Conservation (phyloP, 202 grass and related monocot genomes). For the Digitaria exilis region DNA sequence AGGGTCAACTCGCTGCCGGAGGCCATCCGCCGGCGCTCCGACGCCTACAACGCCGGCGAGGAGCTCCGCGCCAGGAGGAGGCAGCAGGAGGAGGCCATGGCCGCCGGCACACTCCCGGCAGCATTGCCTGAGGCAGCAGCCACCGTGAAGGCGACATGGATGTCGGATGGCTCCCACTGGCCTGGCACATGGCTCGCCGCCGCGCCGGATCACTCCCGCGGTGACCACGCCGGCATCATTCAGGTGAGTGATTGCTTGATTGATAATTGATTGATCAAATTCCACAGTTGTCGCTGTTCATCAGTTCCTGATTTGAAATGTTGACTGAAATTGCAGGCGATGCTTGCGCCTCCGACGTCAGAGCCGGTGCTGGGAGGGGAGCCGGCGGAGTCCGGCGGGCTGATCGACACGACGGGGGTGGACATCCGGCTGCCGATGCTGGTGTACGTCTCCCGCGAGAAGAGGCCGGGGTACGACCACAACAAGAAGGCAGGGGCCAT, state of each 20-base stretch:
- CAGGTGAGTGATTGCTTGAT: slow-evolving; percentile 45
- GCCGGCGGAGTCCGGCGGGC: slow-evolving; percentile 42
- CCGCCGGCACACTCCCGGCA: neutral
- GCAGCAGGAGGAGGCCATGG: slow-evolving; percentile 53
- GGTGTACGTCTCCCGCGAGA: slow-evolving; percentile 88
- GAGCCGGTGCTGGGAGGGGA: slow-evolving; percentile 63
- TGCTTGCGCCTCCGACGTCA: slow-evolving; percentile 77
- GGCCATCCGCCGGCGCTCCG: slow-evolving; percentile 71
- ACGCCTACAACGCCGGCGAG: slow-evolving; percentile 89
- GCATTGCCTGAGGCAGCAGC: neutral
- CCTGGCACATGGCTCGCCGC: slow-evolving; percentile 67
- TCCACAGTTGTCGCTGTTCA: too few relatives aligned
- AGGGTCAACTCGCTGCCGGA: slow-evolving; percentile 78
- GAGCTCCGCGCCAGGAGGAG: slow-evolving; percentile 61
- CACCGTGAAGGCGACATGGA: slow-evolving; percentile 72
- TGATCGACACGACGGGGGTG: slow-evolving; percentile 74
- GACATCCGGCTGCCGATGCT: slow-evolving; percentile 93
- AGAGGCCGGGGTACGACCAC: slow-evolving; percentile 81
- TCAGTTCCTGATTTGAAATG: neutral
- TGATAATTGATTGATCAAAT: too few relatives aligned
- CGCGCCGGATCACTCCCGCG: slow-evolving; percentile 64
- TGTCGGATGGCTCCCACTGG: slow-evolving; percentile 93
- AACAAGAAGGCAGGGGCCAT: slow-evolving; percentile 95
- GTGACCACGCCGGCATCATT: slow-evolving; percentile 88
- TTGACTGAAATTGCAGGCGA: slow-evolving; percentile 49